Evolutionary conservation across 1,284 basidiomycete species (phyloP).

Genomic region (Stygiomarasmius scandens): DNA sequence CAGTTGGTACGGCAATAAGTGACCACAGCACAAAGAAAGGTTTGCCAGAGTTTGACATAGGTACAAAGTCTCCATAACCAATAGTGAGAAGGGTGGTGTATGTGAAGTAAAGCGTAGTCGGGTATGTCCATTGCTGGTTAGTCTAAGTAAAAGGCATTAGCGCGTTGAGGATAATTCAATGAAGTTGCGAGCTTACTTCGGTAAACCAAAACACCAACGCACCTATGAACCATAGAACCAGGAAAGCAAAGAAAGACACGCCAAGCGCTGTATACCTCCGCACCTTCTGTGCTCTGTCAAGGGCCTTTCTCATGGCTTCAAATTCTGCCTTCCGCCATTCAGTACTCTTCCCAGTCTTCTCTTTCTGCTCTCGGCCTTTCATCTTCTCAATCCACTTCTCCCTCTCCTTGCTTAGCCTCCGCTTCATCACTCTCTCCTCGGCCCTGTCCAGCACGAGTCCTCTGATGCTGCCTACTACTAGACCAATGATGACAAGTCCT

Average conservation of each 20-base stretch:
- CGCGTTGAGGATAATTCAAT: neutral
- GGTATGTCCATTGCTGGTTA: conserved; percentile 37
- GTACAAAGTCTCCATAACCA: conserved; percentile 42
- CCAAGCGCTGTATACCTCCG: conserved; percentile 32
- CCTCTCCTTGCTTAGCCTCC: conserved; percentile 34
- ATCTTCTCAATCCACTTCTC: conserved; percentile 22
- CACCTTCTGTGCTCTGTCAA: conserved; percentile 25
- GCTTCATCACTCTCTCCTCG: conserved; percentile 31
- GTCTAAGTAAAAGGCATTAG: neutral
- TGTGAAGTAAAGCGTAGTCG: conserved; percentile 38
- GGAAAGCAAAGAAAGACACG: conserved; percentile 32
- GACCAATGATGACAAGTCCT: conserved; percentile 37
- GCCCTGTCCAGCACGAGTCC: conserved; percentile 39
- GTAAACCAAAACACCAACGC: conserved; percentile 37
- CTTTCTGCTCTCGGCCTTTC: conserved; percentile 20
- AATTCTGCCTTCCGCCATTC: conserved; percentile 27
- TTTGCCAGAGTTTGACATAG: conserved; percentile 34
- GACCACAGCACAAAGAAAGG: conserved; percentile 46
- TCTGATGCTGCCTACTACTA: conserved; percentile 39
- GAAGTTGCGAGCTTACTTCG: conserved; percentile 27
- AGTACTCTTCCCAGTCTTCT: neutral
- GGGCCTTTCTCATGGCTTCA: conserved; percentile 38
- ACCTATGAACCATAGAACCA: conserved; percentile 39
- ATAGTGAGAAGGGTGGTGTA: conserved; percentile 41
- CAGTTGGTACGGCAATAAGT: conserved; percentile 39